Percentiles rank a stretch among this genome's conserved stretches.
Evolutionary conservation across 1,139 yeast genomes (phyloP).

Genomic region (Lodderomyces theae): DNA sequence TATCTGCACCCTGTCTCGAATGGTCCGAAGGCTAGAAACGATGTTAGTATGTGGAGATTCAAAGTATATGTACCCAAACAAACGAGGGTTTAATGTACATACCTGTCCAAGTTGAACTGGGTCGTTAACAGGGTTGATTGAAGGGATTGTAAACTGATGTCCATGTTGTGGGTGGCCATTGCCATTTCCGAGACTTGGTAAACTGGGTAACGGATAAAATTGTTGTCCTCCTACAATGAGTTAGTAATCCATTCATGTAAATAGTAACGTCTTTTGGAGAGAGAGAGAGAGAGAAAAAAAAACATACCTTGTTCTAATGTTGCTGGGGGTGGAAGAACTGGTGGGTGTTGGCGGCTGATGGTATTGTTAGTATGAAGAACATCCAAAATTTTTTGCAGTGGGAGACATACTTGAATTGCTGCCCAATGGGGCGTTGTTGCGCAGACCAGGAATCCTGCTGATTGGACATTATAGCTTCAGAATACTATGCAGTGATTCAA

Average conservation of each 20-base stretch:
- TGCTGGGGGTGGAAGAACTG: constrained; percentile 58
- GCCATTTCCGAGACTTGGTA: constrained; percentile 50
- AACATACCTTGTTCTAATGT: constrained; percentile 49
- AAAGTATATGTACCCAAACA: no score
- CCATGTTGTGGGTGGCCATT: constrained; percentile 35
- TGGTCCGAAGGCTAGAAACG: constrained; percentile 17
- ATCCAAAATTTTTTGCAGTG: background rate
- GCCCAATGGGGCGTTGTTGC: constrained; percentile 46
- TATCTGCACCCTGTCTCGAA: constrained; percentile 23
- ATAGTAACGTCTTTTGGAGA: no score
- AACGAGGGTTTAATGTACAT: constrained; percentile 18
- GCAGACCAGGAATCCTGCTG: constrained; percentile 46
- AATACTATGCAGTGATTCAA: background rate
- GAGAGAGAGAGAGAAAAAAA: background rate
- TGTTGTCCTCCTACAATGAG: constrained; percentile 41
- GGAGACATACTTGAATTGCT: constrained; percentile 42
- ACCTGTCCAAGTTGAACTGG: constrained; percentile 25
- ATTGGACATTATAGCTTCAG: constrained; percentile 32
- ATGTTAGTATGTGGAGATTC: constrained; percentile 11
- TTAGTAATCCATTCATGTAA: constrained; percentile 15
- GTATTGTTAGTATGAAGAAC: constrained; percentile 25
- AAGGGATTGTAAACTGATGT: constrained; percentile 47
- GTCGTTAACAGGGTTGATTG: constrained; percentile 37
- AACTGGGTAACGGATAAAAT: constrained; percentile 50
- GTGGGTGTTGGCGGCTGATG: constrained; percentile 48